Conservation (phyloP, 2,329 filamentous ascomycete genomes). For the Pestalotiopsis sp. region DNA sequence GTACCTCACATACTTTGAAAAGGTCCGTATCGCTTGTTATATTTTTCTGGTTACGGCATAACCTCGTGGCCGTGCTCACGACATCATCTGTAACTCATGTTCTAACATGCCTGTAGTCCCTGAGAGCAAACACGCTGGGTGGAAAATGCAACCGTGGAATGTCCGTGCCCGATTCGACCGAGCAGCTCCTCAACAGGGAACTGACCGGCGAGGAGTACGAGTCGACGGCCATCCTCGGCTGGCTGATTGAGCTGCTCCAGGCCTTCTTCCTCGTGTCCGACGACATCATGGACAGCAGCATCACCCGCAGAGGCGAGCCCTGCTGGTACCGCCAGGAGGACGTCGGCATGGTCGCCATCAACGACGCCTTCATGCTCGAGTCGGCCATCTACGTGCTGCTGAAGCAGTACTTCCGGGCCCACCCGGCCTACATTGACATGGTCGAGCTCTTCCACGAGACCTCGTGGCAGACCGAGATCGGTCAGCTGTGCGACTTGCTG, state of each 20-base stretch:
- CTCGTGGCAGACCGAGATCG: conserved; percentile 91
- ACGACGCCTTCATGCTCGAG: conserved; percentile 97
- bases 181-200: conserved; percentile 72
- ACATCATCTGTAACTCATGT: conserved; percentile 9
- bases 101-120: conserved; percentile 55
- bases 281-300: conserved; percentile 97
- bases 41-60: not conserved
- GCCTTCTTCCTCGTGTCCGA: conserved; percentile 98
- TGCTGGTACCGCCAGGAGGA: conserved; percentile 94
- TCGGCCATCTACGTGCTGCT: conserved; percentile 86
- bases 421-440: conserved; percentile 87
- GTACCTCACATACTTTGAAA: conserved; percentile 84
- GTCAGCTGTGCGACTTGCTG: conserved; percentile 91
- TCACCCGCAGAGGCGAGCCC: conserved; percentile 89
- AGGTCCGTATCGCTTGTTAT: conserved; percentile 51
- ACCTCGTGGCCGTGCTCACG: conserved; percentile 19
- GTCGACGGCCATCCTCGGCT: conserved; percentile 84
- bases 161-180: conserved; percentile 90
- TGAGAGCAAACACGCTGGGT: conserved; percentile 85
- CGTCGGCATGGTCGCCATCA: conserved; percentile 96
- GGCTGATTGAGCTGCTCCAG: conserved; percentile 97
- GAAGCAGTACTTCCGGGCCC: conserved; percentile 88
- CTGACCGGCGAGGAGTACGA: conserved; percentile 86
- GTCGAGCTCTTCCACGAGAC: conserved; percentile 96
- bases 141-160: conserved; percentile 99